A percentile compares a stretch with the other conserved stretches of the same genome.
Conservation (phyloP, 2,329 filamentous ascomycete genomes). For the Metarhizium rileyi region DNA sequence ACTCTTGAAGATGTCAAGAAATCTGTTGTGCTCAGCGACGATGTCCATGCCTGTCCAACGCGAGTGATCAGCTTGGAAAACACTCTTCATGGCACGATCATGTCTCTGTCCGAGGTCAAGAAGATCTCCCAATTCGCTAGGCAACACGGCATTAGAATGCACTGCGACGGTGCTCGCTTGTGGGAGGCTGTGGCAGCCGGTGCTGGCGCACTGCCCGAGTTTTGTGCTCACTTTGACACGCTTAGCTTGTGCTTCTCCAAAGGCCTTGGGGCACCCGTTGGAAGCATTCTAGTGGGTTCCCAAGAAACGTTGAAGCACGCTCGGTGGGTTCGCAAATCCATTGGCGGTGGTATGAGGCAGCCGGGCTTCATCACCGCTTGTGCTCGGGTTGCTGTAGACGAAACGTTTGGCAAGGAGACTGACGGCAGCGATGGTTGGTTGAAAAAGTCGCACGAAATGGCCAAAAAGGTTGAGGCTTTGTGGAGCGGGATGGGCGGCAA, state of each 20-base stretch:
- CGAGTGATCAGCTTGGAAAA: constrained; percentile 78
- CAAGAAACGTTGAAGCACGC: constrained; percentile 26
- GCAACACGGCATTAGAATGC: constrained; percentile 54
- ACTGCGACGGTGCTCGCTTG: constrained; percentile 70
- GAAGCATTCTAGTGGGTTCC: constrained; percentile 58
- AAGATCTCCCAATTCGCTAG: constrained; percentile 63
- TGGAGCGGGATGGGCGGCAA: constrained; percentile 65
- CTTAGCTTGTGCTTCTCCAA: constrained; percentile 75
- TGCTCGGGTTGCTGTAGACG: constrained; percentile 55
- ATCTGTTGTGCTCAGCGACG: constrained; percentile 52
- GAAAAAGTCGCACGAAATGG: constrained; percentile 48
- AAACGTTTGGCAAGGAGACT: constrained; percentile 30
- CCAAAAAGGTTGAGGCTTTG: constrained; percentile 54
- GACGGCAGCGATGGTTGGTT: constrained; percentile 46
- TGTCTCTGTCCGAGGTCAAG: constrained; percentile 62
- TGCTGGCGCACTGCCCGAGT: constrained; percentile 57
- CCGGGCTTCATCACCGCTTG: constrained; percentile 64
- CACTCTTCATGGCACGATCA: constrained; percentile 69
- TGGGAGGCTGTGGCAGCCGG: constrained; percentile 73
- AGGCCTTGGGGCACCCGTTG: constrained; percentile 71
- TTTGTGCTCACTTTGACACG: constrained; percentile 60
- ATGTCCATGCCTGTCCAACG: constrained; percentile 73
- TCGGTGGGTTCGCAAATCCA: constrained; percentile 50
- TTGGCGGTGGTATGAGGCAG: constrained; percentile 67
- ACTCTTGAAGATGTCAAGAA: constrained; percentile 67